Evolutionary conservation across 805 yeast species (phyloP).

Genomic region (Kodamaea kakaduensis): DNA sequence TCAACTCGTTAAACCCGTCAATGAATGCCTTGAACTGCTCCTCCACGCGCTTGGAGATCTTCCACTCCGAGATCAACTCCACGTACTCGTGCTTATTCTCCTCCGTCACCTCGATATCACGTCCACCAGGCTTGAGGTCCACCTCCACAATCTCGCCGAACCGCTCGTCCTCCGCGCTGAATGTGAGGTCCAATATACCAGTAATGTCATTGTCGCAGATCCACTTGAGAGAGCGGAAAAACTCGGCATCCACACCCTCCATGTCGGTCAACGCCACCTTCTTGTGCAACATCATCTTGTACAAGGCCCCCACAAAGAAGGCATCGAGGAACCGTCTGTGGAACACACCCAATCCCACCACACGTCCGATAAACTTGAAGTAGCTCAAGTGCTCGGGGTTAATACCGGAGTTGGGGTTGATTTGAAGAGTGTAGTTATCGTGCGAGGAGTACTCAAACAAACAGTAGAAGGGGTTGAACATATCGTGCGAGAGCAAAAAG

Average conservation of each 20-base stretch:
- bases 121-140: conserved; percentile 86
- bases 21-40: conserved; percentile 95
- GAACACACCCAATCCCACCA: conserved; percentile 96
- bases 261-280: conserved; percentile 93
- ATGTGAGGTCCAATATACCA: conserved; percentile 75
- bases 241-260: conserved; percentile 98
- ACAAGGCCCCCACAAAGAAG: conserved; percentile 95
- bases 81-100: conserved; percentile 95
- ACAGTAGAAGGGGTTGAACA: conserved; percentile 98
- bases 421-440: conserved; percentile 96
- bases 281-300: conserved; percentile 94
- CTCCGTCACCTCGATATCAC: conserved; percentile 86
- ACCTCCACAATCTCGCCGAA: conserved; percentile 89
- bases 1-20: conserved; percentile 95
- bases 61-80: conserved; percentile 94
- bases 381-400: conserved; percentile 98
- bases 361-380: conserved; percentile 97
- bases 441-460: conserved; percentile 95
- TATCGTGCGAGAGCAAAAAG: conserved; percentile 93
- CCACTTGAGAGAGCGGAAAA: conserved; percentile 93
- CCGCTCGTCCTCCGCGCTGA: conserved; percentile 85
- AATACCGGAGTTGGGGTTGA: conserved; percentile 94
- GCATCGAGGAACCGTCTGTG: conserved; percentile 97
- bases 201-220: conserved; percentile 92
- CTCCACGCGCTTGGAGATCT: conserved; percentile 85